Percentiles rank a stretch among this genome's conserved stretches.
phyloP scores from a whole-genome alignment of 805 yeast species.

The Candida vartiovaarae region DNA sequence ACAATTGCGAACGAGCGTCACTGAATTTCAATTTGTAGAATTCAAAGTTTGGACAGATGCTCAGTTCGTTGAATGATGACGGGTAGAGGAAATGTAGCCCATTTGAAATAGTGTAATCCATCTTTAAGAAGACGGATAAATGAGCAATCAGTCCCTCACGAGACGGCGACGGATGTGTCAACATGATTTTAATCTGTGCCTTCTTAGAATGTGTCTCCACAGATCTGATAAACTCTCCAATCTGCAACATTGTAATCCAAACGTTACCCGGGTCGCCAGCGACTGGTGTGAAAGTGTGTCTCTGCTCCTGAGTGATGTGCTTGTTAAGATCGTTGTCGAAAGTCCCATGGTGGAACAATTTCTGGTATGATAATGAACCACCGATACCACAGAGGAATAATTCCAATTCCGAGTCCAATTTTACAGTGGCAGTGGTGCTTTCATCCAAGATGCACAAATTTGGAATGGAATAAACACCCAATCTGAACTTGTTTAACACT shows the following conservation, averaged over 20 bases:
- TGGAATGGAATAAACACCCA: conserved; percentile 44
- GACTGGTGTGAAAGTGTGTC: conserved; percentile 38
- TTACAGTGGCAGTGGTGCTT: conserved; percentile 35
- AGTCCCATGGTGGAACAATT: conserved; percentile 60
- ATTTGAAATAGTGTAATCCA: conserved; percentile 68
- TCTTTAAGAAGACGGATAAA: conserved; percentile 55
- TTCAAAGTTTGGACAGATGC: conserved; percentile 57
- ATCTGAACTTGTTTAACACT: conserved; percentile 55
- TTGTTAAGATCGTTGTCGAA: conserved; percentile 19
- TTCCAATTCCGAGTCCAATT: conserved; percentile 30
- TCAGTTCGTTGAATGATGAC: conserved; percentile 60
- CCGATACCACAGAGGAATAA: conserved; percentile 64
- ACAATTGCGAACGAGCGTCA: conserved; percentile 52
- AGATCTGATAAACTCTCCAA: conserved; percentile 56
- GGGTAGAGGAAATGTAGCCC: conserved; percentile 68
- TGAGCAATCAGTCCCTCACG: conserved; percentile 65
- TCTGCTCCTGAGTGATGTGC: conserved; percentile 12
- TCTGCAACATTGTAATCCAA: conserved; percentile 67
- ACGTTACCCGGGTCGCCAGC: conserved; percentile 59
- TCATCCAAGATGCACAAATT: conserved; percentile 63
- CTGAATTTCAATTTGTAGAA: conserved; percentile 56
- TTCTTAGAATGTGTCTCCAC: conserved; percentile 33
- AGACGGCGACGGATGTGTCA: conserved; percentile 65
- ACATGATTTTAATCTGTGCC: conserved; percentile 49
- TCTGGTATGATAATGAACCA: conserved; percentile 60